Percentiles rank a stretch among this genome's conserved stretches.
Conservation (phyloP, 345 rosid genomes). For the Noccaea bulbosa region DNA sequence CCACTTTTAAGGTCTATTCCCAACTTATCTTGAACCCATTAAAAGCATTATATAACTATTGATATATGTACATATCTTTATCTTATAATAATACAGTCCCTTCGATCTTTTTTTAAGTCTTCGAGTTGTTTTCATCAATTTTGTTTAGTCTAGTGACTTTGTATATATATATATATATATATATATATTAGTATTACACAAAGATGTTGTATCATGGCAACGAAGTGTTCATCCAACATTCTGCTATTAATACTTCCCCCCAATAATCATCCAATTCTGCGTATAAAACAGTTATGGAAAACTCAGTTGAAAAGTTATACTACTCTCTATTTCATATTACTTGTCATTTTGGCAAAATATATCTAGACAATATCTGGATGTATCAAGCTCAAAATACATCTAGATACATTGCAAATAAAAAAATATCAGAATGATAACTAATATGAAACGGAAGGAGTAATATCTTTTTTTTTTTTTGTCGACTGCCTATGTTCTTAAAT, state of each 20-base stretch:
- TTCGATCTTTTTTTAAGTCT: constrained; percentile 10
- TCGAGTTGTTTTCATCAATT: background rate
- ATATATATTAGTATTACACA: background rate
- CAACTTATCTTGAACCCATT: constrained; percentile 43
- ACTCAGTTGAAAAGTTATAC: background rate
- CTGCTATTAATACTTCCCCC: background rate
- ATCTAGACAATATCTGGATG: too few relatives aligned
- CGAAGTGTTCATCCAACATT: background rate
- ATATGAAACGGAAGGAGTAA: too few relatives aligned
- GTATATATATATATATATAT: background rate
- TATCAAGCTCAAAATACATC: too few relatives aligned
- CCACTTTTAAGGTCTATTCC: constrained; percentile 48
- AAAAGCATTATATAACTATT: constrained; percentile 20
- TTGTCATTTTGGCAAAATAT: too few relatives aligned
- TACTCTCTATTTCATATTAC: too few relatives aligned
- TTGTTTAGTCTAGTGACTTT: background rate
- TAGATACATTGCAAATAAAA: too few relatives aligned
- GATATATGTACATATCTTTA: constrained; percentile 14
- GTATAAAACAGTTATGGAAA: background rate
- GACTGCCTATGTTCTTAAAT: too few relatives aligned
- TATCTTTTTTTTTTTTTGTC: too few relatives aligned
- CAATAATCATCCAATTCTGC: background rate
- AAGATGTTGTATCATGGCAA: background rate
- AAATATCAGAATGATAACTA: too few relatives aligned
- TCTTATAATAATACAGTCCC: background rate